Evolutionary conservation across 1,139 yeast species (phyloP).

Genomic region (Geotrichum carabidarum): DNA sequence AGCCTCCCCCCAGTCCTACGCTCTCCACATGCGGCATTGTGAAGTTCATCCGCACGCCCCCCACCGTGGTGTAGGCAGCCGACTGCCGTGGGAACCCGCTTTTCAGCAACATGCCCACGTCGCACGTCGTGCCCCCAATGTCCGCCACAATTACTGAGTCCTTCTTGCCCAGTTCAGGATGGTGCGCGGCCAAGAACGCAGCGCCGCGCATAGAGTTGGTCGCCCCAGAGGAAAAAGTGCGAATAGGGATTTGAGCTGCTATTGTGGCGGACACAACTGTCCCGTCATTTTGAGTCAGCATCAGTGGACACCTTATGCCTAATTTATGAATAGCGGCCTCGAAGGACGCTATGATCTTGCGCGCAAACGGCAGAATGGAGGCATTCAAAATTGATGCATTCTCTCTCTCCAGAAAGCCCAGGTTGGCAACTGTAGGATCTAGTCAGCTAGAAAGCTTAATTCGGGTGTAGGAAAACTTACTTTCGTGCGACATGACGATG

Average conservation of each 20-base stretch:
- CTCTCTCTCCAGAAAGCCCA: constrained; percentile 43
- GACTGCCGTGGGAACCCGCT: constrained; percentile 43
- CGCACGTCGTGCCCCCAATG: constrained; percentile 47
- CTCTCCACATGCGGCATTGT: constrained; percentile 46
- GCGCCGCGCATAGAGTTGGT: constrained; percentile 48
- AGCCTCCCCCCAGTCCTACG: constrained; percentile 46
- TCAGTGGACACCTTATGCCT: constrained; percentile 39
- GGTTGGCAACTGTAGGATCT: constrained; percentile 34
- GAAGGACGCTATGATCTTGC: constrained; percentile 38
- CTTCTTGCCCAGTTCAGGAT: constrained; percentile 24
- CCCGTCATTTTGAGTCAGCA: constrained; percentile 45
- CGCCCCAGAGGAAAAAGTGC: constrained; percentile 45
- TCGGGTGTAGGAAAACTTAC: neutral
- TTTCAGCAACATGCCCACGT: constrained; percentile 41
- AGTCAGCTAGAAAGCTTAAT: neutral
- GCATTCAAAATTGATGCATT: constrained; percentile 44
- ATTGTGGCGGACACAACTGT: constrained; percentile 40
- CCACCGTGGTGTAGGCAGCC: constrained; percentile 39
- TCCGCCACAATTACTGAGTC: constrained; percentile 39
- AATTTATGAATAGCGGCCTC: constrained; percentile 34
- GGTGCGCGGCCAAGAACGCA: constrained; percentile 39
- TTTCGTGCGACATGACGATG: constrained; percentile 39
- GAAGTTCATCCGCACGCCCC: constrained; percentile 44
- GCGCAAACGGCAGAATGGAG: constrained; percentile 41
- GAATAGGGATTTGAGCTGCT: constrained; percentile 39